These are phyloP conservation scores for Leccinum griseonigrum DNA, from an alignment of 1,284 basidiomycete species.

Conservation along the genomic window DNA sequence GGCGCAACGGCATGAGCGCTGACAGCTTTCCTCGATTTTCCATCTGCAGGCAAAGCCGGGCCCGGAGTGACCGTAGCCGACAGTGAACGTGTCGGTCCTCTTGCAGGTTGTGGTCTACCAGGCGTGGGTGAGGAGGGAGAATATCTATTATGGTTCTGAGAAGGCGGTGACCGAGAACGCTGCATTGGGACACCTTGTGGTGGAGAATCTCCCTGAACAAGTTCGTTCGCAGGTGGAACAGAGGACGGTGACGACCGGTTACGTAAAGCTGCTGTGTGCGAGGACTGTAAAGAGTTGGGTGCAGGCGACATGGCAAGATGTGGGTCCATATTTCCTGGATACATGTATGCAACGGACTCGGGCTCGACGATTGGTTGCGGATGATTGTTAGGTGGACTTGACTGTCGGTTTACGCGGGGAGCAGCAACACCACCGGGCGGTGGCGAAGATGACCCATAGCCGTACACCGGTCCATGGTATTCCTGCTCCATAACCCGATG, in stretches of 20 bases:
- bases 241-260: conserved; percentile 16
- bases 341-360: conserved; percentile 21
- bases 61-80: conserved; percentile 59
- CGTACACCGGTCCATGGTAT: conserved; percentile 42
- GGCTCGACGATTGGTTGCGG: conserved; percentile 26
- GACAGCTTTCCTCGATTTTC: conserved; percentile 57
- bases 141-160: conserved; percentile 40
- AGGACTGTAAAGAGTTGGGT: conserved; percentile 12
- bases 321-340: conserved; percentile 22
- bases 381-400: conserved; percentile 28
- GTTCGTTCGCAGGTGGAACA: conserved; percentile 31
- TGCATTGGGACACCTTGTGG: conserved; percentile 17
- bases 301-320: conserved; percentile 16
- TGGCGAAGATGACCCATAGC: conserved; percentile 32
- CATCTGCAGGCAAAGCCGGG: conserved; percentile 45
- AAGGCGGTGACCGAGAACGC: conserved; percentile 37
- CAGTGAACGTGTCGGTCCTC: conserved; percentile 55
- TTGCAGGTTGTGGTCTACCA: conserved; percentile 32
- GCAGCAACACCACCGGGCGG: conserved; percentile 21
- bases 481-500: conserved; percentile 90
- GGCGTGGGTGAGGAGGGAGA: conserved; percentile 28
- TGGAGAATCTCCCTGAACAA: conserved; percentile 12
- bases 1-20: conserved; percentile 60
- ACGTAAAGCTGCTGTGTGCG: conserved; percentile 8
- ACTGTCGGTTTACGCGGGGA: conserved; percentile 33